Conservation (phyloP, 2,329 filamentous ascomycete genomes). For the Fusarium sp. region DNA sequence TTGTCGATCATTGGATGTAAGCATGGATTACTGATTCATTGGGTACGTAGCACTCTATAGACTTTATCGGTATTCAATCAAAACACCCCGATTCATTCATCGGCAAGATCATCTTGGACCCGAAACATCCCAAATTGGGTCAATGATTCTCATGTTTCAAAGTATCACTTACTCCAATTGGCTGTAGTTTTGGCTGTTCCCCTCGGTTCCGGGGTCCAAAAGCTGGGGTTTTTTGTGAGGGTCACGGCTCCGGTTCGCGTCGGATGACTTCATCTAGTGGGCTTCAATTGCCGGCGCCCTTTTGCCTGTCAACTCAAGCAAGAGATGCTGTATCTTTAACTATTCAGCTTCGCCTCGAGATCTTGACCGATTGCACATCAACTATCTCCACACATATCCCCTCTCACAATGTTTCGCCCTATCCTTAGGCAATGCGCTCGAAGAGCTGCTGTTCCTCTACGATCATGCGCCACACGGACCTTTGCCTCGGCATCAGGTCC, state of each 20-base stretch:
- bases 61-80: conserved; percentile 29
- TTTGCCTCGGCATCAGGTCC: conserved; percentile 54
- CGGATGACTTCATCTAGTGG: conserved; percentile 49
- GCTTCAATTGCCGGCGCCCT: conserved; percentile 41
- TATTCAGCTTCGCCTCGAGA: conserved; percentile 14
- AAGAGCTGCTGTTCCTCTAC: conserved; percentile 38
- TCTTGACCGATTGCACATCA: not conserved
- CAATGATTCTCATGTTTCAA: conserved; percentile 23
- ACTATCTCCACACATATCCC: not conserved
- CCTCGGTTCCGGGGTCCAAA: conserved; percentile 45
- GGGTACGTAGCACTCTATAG: conserved; percentile 15
- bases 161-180: conserved; percentile 15
- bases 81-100: conserved; percentile 21
- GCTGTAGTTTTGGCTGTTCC: conserved; percentile 8
- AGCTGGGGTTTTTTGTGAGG: conserved; percentile 42
- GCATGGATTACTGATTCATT: conserved; percentile 12
- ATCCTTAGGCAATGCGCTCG: conserved; percentile 48
- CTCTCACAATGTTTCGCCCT: conserved; percentile 49
- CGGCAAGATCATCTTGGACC: conserved; percentile 25
- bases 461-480: conserved; percentile 48
- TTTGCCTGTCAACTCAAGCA: conserved; percentile 24
- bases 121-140: conserved; percentile 25
- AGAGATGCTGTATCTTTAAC: conserved; percentile 35
- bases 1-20: conserved; percentile 33
- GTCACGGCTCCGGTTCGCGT: conserved; percentile 46